phyloP scores from a whole-genome alignment of 805 yeast species.

The Cyberlindnera mycetangii region DNA sequence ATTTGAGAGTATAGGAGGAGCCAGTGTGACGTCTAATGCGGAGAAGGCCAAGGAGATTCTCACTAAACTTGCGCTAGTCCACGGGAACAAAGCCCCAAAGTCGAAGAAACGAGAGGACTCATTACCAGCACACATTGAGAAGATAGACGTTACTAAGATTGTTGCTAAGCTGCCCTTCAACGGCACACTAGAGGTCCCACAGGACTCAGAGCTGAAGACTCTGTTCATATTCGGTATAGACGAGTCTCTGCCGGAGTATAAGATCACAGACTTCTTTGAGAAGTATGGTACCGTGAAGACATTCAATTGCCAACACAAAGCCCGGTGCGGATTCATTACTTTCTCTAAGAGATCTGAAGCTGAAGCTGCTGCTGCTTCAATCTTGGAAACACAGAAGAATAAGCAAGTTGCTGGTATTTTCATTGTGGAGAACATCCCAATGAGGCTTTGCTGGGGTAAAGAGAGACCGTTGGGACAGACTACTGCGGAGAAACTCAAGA shows the following conservation, averaged over 20 bases:
- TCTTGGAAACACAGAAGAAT: constrained; percentile 10
- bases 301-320: constrained; percentile 50
- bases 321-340: constrained; percentile 63
- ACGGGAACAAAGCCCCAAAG: constrained; percentile 15
- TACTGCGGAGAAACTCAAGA: constrained; percentile 43
- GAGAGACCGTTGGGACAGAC: constrained; percentile 40
- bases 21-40: constrained; percentile 31
- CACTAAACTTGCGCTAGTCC: constrained; percentile 35
- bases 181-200: constrained; percentile 48
- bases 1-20: constrained; percentile 35
- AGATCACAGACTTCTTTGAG: constrained; percentile 48
- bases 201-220: constrained; percentile 43
- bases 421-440: constrained; percentile 38
- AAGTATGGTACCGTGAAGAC: constrained; percentile 46
- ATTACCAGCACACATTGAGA: constrained; percentile 20
- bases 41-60: constrained; percentile 52
- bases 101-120: constrained; percentile 13
- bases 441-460: constrained; percentile 56
- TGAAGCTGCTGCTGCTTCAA: constrained; percentile 37
- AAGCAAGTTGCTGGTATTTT: constrained; percentile 32
- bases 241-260: constrained; percentile 62
- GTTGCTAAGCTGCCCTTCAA: constrained; percentile 65
- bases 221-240: constrained; percentile 76
- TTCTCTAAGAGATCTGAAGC: constrained; percentile 51
- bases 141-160: constrained; percentile 48